Evolutionary conservation across 2,329 filamentous ascomycete genomes (phyloP).

Genomic region (Paecilomyces dactylethromorphus): DNA sequence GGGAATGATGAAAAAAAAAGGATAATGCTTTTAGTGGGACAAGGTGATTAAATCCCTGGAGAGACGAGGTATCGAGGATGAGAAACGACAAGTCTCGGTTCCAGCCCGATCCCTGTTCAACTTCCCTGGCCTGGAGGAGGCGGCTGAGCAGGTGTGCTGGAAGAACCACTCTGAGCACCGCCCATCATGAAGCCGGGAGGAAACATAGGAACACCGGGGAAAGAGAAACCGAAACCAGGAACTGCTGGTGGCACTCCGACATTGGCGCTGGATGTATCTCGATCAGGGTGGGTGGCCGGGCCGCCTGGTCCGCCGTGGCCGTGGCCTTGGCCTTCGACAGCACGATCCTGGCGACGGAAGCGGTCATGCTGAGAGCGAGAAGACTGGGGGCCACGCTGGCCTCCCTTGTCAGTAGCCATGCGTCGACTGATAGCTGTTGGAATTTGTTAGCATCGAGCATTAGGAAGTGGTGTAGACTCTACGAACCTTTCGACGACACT

Average conservation of each 20-base stretch:
- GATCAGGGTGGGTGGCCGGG: conserved; percentile 24
- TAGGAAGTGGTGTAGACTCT: neutral
- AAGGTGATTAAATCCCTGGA: neutral
- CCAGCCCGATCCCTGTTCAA: conserved; percentile 7
- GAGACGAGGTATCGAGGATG: neutral
- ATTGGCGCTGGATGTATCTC: conserved; percentile 30
- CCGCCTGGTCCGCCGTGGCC: conserved; percentile 14
- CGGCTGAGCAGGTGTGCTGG: conserved; percentile 25
- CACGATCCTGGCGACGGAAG: conserved; percentile 27
- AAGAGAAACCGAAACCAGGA: conserved; percentile 50
- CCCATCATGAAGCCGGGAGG: conserved; percentile 43
- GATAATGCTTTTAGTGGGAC: neutral
- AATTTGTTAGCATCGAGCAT: neutral
- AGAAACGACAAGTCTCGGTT: neutral
- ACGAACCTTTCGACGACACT: conserved; percentile 79
- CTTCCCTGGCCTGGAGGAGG: conserved; percentile 32
- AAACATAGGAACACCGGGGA: conserved; percentile 43
- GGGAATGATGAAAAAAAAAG: conserved; percentile 1
- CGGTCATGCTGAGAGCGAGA: conserved; percentile 31
- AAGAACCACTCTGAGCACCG: conserved; percentile 23
- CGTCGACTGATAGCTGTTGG: conserved; percentile 43
- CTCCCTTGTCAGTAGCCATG: conserved; percentile 45
- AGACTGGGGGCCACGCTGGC: conserved; percentile 43
- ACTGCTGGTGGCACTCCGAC: conserved; percentile 49
- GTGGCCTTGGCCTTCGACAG: conserved; percentile 22